Evolutionary conservation across 2,329 filamentous ascomycete species (phyloP).

Genomic region (Fonsecaea multimorphosa): DNA sequence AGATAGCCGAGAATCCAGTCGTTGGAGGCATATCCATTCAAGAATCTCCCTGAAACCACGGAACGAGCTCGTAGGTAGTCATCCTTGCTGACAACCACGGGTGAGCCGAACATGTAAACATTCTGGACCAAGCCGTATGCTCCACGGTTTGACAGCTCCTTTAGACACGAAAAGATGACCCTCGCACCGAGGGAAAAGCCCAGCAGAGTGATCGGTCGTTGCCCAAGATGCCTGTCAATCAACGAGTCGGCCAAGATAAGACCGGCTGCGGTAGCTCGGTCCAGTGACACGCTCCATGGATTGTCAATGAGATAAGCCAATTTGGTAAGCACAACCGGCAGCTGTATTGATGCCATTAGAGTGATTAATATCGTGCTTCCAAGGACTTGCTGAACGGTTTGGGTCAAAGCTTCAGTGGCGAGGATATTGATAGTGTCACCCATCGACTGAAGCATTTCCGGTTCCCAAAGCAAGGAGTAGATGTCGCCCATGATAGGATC

Average conservation of each 20-base stretch:
- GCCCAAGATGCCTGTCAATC: conserved; percentile 87
- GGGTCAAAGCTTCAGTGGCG: conserved; percentile 95
- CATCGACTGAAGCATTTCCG: conserved; percentile 96
- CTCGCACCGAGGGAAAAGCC: conserved; percentile 92
- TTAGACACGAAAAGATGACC: conserved; percentile 89
- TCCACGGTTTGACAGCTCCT: conserved; percentile 82
- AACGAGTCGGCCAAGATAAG: conserved; percentile 93
- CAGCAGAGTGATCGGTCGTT: conserved; percentile 87
- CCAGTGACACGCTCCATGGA: conserved; percentile 95
- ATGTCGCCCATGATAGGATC: conserved; percentile 98
- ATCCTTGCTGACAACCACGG: conserved; percentile 87
- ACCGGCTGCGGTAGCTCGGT: conserved; percentile 84
- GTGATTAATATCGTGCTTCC: conserved; percentile 86
- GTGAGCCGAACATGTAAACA: conserved; percentile 91
- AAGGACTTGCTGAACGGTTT: conserved; percentile 93
- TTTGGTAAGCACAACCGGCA: conserved; percentile 93
- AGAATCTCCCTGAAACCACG: conserved; percentile 89
- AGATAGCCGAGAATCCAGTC: conserved; percentile 98
- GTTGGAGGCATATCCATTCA: conserved; percentile 92
- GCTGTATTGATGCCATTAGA: conserved; percentile 88
- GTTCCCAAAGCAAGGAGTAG: conserved; percentile 96
- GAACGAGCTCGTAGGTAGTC: conserved; percentile 81
- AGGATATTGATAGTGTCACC: conserved; percentile 98
- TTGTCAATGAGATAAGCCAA: conserved; percentile 97
- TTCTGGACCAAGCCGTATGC: conserved; percentile 90